Percentiles rank a stretch among this genome's conserved stretches.
These are phyloP conservation scores for Tetracentron sinense DNA, from an alignment of 164 flowering plant genomes.

Conservation along the genomic window DNA sequence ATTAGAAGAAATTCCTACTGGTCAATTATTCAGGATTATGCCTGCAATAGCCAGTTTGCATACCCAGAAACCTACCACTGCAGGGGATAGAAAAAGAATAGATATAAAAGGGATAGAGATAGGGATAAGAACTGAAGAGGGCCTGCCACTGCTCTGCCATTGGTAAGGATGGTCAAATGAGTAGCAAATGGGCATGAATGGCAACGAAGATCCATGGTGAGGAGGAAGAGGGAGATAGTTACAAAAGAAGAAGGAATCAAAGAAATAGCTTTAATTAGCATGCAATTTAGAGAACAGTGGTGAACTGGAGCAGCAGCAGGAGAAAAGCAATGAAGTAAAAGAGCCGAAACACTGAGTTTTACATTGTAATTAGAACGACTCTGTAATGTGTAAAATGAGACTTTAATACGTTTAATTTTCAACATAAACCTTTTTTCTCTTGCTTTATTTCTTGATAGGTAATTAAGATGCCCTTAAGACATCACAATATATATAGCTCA, in stretches of 20 bases:
- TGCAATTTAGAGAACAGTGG: neutral
- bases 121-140: too few relatives aligned
- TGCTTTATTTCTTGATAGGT: neutral
- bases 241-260: neutral
- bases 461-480: too few relatives aligned
- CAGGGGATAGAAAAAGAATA: too few relatives aligned
- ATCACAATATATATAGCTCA: too few relatives aligned
- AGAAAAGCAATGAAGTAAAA: neutral
- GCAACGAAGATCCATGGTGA: neutral
- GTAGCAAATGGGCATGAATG: neutral
- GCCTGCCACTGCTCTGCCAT: too few relatives aligned
- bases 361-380: too few relatives aligned
- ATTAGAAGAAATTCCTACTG: too few relatives aligned
- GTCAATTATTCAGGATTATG: too few relatives aligned
- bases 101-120: too few relatives aligned
- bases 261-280: neutral
- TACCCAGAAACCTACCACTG: too few relatives aligned
- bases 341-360: too few relatives aligned
- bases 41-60: too few relatives aligned
- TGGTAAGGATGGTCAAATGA: neutral
- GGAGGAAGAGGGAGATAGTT: neutral
- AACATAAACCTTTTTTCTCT: neutral
- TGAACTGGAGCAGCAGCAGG: neutral
- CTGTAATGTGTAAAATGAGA: neutral
- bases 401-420: neutral